Conservation (phyloP, 129 eudicot genomes). For the Centaurea solstitialis region DNA sequence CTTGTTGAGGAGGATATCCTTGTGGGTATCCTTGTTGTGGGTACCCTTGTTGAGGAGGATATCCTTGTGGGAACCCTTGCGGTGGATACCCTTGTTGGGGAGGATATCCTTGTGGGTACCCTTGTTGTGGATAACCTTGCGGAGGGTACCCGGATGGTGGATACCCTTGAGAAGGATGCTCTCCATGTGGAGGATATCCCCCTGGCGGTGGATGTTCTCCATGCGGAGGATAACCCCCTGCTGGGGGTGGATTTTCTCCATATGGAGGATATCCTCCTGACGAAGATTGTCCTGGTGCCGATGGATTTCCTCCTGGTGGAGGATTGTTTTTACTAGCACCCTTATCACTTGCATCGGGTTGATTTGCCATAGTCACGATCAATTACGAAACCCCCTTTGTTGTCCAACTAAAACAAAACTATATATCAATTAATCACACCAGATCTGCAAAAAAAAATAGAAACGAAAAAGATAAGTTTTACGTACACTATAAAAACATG, state of each 20-base stretch:
- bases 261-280: constrained; percentile 20
- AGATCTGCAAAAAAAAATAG: neutral
- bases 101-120: constrained; percentile 24
- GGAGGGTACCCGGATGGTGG: constrained; percentile 22
- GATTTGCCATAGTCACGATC: constrained; percentile 28
- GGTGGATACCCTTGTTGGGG: constrained; percentile 27
- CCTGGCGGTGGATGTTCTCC: constrained; percentile 26
- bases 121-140: constrained; percentile 21
- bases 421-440: neutral
- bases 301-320: constrained; percentile 6
- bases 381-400: constrained; percentile 4
- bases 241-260: constrained; percentile 6
- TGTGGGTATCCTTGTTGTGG: constrained; percentile 27
- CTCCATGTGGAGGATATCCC: constrained; percentile 19
- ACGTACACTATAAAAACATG: neutral
- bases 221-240: constrained; percentile 9
- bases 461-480: neutral
- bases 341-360: constrained; percentile 16
- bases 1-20: constrained; percentile 25
- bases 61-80: constrained; percentile 28
- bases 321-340: constrained; percentile 13
- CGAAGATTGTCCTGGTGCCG: constrained; percentile 11
- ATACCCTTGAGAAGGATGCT: constrained; percentile 33
- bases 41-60: constrained; percentile 30
- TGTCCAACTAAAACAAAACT: neutral